Evolutionary conservation across 768 basidiomycete species (phyloP).

Genomic region (Peribolospora baueri): DNA sequence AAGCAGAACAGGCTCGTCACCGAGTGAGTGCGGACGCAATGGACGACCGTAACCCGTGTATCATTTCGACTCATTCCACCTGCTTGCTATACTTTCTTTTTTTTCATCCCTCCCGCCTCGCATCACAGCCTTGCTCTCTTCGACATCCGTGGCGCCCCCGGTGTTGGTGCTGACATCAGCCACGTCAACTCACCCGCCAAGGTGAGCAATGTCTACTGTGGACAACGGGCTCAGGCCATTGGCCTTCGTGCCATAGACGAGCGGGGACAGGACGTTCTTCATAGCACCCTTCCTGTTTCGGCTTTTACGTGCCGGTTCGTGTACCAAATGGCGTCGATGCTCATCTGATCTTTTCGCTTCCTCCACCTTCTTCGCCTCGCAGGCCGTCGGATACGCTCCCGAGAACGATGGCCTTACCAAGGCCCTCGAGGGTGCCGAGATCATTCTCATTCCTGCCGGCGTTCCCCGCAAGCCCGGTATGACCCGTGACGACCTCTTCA

Average conservation of each 20-base stretch:
- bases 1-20: constrained; percentile 75
- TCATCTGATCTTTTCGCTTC: neutral
- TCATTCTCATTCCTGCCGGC: constrained; percentile 95
- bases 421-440: constrained; percentile 68
- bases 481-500: constrained; percentile 93
- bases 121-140: constrained; percentile 31
- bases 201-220: constrained; percentile 25
- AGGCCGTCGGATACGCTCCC: constrained; percentile 11
- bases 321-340: neutral
- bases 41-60: neutral
- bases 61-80: neutral
- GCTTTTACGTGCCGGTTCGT: neutral
- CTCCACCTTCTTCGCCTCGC: constrained; percentile 6
- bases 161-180: constrained; percentile 91
- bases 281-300: neutral
- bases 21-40: constrained; percentile 9
- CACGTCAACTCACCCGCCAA: constrained; percentile 70
- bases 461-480: constrained; percentile 71
- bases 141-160: constrained; percentile 84
- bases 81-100: neutral
- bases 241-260: neutral
- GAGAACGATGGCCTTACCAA: constrained; percentile 59
- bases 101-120: neutral
- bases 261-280: neutral
- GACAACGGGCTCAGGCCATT: constrained; percentile 7